Conservation (phyloP, 805 yeast species). For the Metschnikowia continentalis region DNA sequence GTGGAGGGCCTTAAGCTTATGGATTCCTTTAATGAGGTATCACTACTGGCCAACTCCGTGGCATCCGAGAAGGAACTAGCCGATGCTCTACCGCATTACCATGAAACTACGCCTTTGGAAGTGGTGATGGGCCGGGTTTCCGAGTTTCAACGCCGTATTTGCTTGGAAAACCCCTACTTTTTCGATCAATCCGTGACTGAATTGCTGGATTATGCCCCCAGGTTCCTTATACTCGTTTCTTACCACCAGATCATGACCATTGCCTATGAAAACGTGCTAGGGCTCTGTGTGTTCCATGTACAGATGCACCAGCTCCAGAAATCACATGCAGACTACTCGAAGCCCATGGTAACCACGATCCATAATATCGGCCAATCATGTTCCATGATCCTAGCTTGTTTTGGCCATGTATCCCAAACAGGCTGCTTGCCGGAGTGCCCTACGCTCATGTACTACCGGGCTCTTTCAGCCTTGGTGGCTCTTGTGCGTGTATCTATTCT, state of each 20-base stretch:
- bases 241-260: slow-evolving; percentile 50
- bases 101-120: not conserved
- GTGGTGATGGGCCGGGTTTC: not conserved
- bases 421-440: slow-evolving; percentile 41
- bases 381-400: slow-evolving; percentile 44
- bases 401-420: slow-evolving; percentile 31
- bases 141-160: not conserved
- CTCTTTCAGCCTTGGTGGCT: slow-evolving; percentile 49
- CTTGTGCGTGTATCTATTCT: slow-evolving; percentile 44
- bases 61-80: slow-evolving; percentile 2
- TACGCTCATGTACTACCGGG: slow-evolving; percentile 50
- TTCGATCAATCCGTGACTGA: not conserved
- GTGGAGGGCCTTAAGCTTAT: slow-evolving; percentile 48
- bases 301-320: slow-evolving; percentile 1
- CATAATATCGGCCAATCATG: slow-evolving; percentile 42
- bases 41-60: slow-evolving; percentile 1
- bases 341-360: slow-evolving; percentile 12
- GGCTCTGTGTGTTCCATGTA: slow-evolving; percentile 1
- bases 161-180: not conserved
- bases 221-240: slow-evolving; percentile 23
- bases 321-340: not conserved
- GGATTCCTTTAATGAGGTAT: slow-evolving; percentile 27
- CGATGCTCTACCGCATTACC: not conserved
- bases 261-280: slow-evolving; percentile 41
- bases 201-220: not conserved